Conservation (phyloP, 2,329 filamentous ascomycete species). For the Knoxdaviesia capensis region DNA sequence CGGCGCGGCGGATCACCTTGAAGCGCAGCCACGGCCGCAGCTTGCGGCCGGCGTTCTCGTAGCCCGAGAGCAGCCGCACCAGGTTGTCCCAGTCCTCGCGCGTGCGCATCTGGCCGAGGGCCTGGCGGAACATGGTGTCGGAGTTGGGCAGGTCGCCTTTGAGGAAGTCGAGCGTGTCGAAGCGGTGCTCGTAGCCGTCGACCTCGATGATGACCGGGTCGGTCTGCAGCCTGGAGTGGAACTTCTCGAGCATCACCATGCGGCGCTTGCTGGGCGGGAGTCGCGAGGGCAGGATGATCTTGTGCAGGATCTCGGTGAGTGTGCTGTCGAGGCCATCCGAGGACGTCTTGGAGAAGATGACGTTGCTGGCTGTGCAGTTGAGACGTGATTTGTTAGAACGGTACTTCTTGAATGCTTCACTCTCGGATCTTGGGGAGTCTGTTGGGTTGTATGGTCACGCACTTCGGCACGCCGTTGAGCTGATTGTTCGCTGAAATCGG, state of each 20-base stretch:
- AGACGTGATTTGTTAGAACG: no score
- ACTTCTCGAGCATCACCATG: slow-evolving; percentile 26
- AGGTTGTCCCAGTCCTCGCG: slow-evolving; percentile 31
- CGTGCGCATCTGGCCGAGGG: slow-evolving; percentile 24
- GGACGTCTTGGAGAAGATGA: slow-evolving; percentile 30
- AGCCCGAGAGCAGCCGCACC: slow-evolving; percentile 28
- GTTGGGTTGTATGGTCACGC: no score
- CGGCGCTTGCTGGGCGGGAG: slow-evolving; percentile 31
- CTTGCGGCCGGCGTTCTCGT: slow-evolving; percentile 19
- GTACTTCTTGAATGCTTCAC: no score
- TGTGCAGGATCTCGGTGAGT: slow-evolving; percentile 31
- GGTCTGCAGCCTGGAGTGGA: slow-evolving; percentile 25
- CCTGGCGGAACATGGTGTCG: slow-evolving; percentile 15
- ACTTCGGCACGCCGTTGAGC: no score
- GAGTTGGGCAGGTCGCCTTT: slow-evolving; percentile 20
- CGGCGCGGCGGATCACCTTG: slow-evolving; percentile 21
- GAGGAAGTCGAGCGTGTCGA: slow-evolving; percentile 23
- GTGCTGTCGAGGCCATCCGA: slow-evolving; percentile 30
- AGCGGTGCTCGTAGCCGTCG: slow-evolving; percentile 32
- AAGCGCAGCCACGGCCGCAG: slow-evolving; percentile 14
- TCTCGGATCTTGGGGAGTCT: no score
- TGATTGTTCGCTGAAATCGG: no score
- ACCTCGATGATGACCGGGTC: slow-evolving; percentile 39
- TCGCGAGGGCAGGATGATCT: slow-evolving; percentile 41
- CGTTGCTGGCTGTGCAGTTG: slow-evolving; percentile 4